Evolutionary conservation across 2,329 filamentous ascomycete genomes (phyloP), one percentile per base, ranked within the genome.

Genomic region (Neonectria ditissima): DNA sequence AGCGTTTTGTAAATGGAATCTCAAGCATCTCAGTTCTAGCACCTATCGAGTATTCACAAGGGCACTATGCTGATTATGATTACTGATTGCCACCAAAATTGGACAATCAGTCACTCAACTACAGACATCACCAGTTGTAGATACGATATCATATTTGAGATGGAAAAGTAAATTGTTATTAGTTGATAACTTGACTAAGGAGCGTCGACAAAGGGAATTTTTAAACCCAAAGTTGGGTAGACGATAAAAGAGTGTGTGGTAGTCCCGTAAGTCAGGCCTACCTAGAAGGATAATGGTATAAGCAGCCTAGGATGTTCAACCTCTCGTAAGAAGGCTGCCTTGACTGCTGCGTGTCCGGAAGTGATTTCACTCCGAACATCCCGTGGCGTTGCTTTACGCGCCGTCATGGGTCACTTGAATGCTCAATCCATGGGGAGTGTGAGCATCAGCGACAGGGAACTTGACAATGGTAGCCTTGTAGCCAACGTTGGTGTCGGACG

Each of bases 391-490:
- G 8, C 34, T 37, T 37, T 8, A 37, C 14, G 13, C 30, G 48
- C 30, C 37, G 50, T 45, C 24, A 20, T 65, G 45, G 1, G 18
- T 62, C 28, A 62, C 18, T 9, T 61, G 56, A 16, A 68, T 30
- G 16, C 39, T 48, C 10, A 69, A 53, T 4, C 67, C 67, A 2
- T 59, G 11, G 20, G 54, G 28, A 2, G 57, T 63, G 14, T 69
- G 64, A 7, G 64, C 66, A n/a, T 65, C 55, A 3, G 52, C 44
- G n/a, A 69, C 50, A 5, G 64, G 55, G 0, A 69, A 3, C 6
- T 55, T 69, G 2, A 69, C 64, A 18, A 65, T 18, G 5, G 65
- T 69, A 6, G 58, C 64, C 16, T 65, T 56, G 14, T 51, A 48
- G 20, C 39, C 47, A 8, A 41, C 48, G n/a, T 62, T 59, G n/a